Evolutionary conservation across 805 yeast genomes (phyloP), one percentile per base, ranked within the genome.

Genomic region (Kluyveromyces aestuarii): DNA sequence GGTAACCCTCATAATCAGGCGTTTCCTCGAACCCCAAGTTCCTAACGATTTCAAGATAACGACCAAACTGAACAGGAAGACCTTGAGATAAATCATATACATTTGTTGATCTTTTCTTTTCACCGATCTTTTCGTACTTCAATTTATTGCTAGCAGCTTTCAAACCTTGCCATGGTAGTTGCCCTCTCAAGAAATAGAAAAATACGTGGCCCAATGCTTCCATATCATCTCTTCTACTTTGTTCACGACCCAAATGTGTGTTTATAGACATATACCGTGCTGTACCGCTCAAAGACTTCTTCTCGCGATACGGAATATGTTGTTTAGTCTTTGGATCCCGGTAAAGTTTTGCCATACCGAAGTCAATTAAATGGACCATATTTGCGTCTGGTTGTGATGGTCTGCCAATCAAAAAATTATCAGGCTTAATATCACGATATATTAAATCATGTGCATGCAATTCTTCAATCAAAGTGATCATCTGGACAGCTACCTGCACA

Each of bases 211-310:
- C 99, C 62, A 93, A 75, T 48, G 96, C 87, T 72, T 93, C 99
- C 62, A 93, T 77, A 69, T 93, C 99, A 63, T 93, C 99, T 60
- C 99, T 78, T 65, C 99, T 82, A 60, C 87, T 82, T 72, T 93
- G 99, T 68, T 93, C 99, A 60, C 97, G 81, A 44, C 99, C 99
- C 60, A 93, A 72, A 69, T 93, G 99, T 9, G 99, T 93, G 71
- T 93, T 93, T 56, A 93, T 90, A 30, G 95, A 84, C 97, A 93
- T 93, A 71, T 93, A 93, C 60, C 99, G 76, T n/a, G 98, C 99
- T 2, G 99, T 93, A 45, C 99, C 99, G 66, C 96, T 85, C 55
- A 93, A 73, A 6, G 96, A 87, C 70, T 93, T 93, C 67, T 90
- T 87, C 67, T 93, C 99, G 60, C 98, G 77, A 69, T 90, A 93